Evolutionary conservation across 352 stramenopile species (phyloP).

Genomic region (Phytophthora lateralis): DNA sequence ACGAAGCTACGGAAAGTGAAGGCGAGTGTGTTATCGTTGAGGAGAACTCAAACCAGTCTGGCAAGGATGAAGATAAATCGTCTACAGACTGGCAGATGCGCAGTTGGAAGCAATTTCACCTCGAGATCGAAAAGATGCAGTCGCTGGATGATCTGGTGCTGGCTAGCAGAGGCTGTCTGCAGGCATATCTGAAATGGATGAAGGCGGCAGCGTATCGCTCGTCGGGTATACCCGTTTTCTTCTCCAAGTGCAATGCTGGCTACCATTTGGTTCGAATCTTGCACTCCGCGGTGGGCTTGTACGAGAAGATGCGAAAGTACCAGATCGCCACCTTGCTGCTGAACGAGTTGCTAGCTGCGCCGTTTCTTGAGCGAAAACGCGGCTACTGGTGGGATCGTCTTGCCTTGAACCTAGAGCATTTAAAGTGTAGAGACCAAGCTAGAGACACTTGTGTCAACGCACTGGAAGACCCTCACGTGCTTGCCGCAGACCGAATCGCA

Average conservation of each 20-base stretch:
- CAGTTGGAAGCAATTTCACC: conserved; percentile 62
- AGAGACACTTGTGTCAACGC: conserved; percentile 53
- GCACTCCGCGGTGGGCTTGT: conserved; percentile 57
- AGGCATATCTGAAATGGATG: conserved; percentile 51
- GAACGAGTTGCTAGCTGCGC: conserved; percentile 60
- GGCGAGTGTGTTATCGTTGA: conserved; percentile 10
- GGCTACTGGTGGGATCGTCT: conserved; percentile 80
- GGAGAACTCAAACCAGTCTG: background rate
- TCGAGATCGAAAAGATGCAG: conserved; percentile 43
- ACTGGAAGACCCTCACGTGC: conserved; percentile 58
- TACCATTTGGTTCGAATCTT: conserved; percentile 74
- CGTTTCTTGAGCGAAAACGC: conserved; percentile 66
- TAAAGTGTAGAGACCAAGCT: conserved; percentile 67
- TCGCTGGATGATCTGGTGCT: conserved; percentile 69
- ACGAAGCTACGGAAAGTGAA: conserved; percentile 27
- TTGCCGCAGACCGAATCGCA: conserved; percentile 59
- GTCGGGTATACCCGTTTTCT: conserved; percentile 43
- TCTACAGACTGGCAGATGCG: conserved; percentile 45
- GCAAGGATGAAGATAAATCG: background rate
- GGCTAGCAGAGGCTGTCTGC: conserved; percentile 51
- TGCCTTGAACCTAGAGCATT: conserved; percentile 74
- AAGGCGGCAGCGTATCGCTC: conserved; percentile 27
- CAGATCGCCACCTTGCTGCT: conserved; percentile 68
- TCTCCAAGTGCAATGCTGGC: conserved; percentile 67
- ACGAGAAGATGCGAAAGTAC: conserved; percentile 83